Percentiles rank a stretch among this genome's conserved stretches.
Conservation (phyloP, 306 rosid genomes). For the Delonix regia region DNA sequence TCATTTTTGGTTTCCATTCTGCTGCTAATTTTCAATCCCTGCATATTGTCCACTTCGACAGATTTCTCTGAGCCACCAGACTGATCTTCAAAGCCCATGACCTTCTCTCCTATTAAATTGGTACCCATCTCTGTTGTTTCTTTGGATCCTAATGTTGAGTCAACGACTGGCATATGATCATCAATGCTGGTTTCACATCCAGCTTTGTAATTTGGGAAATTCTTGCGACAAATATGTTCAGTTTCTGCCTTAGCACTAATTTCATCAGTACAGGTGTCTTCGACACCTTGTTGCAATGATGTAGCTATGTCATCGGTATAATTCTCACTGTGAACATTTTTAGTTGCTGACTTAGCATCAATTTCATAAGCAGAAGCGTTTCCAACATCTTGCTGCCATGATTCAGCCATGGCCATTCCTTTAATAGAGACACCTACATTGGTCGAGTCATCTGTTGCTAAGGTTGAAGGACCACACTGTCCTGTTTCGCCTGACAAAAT, state of each 20-base stretch:
- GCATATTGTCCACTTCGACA: conserved; percentile 29
- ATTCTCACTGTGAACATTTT: conserved; percentile 35
- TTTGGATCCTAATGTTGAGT: conserved; percentile 32
- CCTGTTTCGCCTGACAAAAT: conserved; percentile 40
- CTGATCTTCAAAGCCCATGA: background rate
- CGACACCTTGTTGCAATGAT: background rate
- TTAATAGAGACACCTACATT: conserved; percentile 27
- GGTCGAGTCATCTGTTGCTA: conserved; percentile 33
- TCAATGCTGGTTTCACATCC: conserved; percentile 27
- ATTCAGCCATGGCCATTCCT: conserved; percentile 37
- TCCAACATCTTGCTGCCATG: conserved; percentile 34
- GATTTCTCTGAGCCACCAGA: conserved; percentile 24
- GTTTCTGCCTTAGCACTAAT: background rate
- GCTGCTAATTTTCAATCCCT: conserved; percentile 33
- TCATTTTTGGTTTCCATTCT: conserved; percentile 30
- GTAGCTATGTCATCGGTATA: background rate
- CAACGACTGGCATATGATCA: conserved; percentile 22
- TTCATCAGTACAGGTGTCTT: background rate
- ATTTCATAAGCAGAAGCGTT: conserved; percentile 17
- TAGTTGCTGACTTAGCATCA: conserved; percentile 37
- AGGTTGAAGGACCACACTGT: conserved; percentile 39
- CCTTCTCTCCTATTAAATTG: conserved; percentile 31
- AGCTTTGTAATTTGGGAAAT: background rate
- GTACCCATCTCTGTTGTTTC: conserved; percentile 34
- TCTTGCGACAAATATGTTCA: background rate